Base-by-base conservation (phyloP, 192 early-diverging fungal genomes). In the Backusella circina region DNA sequence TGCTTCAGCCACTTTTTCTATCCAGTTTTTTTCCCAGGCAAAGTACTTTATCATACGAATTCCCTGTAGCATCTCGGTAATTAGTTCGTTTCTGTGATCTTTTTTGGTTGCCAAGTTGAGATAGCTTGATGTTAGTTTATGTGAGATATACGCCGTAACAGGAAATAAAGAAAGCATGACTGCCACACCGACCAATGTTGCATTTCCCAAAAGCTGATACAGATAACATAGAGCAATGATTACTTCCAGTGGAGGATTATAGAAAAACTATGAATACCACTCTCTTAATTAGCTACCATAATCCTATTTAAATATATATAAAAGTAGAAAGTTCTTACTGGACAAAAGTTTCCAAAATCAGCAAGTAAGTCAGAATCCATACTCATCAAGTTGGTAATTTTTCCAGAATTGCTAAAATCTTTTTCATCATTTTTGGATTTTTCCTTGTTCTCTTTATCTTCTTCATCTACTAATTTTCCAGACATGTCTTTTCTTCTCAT, bases 311-410 rank as follows among this genome's bases (percentile, higher is more conserved):
- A 13, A 41, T 71, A 44, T 71, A 65, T 35, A 21, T 30, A 32
- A 44, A 61, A 8, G n/a, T n/a, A n/a, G n/a, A n/a, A n/a, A n/a
- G n/a, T 16, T 39, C 64, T 54, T 75, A 75, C 73, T 18, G 36
- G 71, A 41, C 86, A 30, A 72, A 85, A 90, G 57, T 80, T 47
- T 0, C 80, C 65, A 21, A 85, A 75, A 37, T 88, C 85, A 21
- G 73, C 72, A 7, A 92, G 70, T 54, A 85, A 81, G 35, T 84
- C 79, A 36, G 91, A 73, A 41, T 93, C 91, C 2, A 88, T 80
- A 4, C 87, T 73, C 74, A 90, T 88, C 76, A 91, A 79, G 75
- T 88, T 90, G 28, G 88, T 87, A 30, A 90, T 84, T 75, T 88
- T 87, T 50, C 89, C 89, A 57, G 70, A 65, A 38, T 66, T 73